These are phyloP conservation scores for Pleurotus tuoliensis DNA, from an alignment of 768 basidiomycete genomes.

Conservation along the genomic window DNA sequence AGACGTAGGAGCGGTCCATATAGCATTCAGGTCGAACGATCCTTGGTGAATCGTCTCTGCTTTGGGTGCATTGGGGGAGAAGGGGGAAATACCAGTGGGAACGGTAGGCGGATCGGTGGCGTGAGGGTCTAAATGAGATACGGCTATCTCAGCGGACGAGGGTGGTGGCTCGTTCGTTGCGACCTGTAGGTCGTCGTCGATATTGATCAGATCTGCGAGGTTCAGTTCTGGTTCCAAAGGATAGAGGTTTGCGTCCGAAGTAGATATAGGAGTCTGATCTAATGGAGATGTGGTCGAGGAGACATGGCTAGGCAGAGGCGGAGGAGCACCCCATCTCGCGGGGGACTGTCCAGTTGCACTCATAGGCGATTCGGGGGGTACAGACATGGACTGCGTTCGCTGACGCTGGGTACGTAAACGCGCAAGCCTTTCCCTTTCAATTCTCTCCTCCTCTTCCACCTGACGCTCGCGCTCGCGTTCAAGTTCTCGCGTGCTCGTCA, in stretches of 20 bases:
- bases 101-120: slow-evolving; percentile 19
- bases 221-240: slow-evolving; percentile 61
- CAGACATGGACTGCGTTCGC: slow-evolving; percentile 54
- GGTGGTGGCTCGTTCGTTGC: slow-evolving; percentile 16
- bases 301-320: slow-evolving; percentile 50
- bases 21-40: slow-evolving; percentile 69
- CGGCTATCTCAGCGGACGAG: slow-evolving; percentile 11
- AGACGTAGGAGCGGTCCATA: slow-evolving; percentile 61
- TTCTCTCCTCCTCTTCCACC: slow-evolving; percentile 64
- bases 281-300: slow-evolving; percentile 26
- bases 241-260: slow-evolving; percentile 31
- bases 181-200: slow-evolving; percentile 56
- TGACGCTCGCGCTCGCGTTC: slow-evolving; percentile 61
- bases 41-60: slow-evolving; percentile 36
- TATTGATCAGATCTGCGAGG: slow-evolving; percentile 72
- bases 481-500: slow-evolving; percentile 35
- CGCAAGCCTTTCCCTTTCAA: slow-evolving; percentile 66
- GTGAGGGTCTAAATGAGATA: slow-evolving; percentile 10
- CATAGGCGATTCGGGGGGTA: slow-evolving; percentile 70
- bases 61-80: slow-evolving; percentile 31
- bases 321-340: slow-evolving; percentile 59
- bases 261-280: slow-evolving; percentile 28
- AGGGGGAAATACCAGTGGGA: slow-evolving; percentile 43
- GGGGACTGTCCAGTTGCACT: slow-evolving; percentile 32
- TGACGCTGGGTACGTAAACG: slow-evolving; percentile 48